Evolutionary conservation across 768 basidiomycete genomes (phyloP).

Genomic region (Lentinula sp.): DNA sequence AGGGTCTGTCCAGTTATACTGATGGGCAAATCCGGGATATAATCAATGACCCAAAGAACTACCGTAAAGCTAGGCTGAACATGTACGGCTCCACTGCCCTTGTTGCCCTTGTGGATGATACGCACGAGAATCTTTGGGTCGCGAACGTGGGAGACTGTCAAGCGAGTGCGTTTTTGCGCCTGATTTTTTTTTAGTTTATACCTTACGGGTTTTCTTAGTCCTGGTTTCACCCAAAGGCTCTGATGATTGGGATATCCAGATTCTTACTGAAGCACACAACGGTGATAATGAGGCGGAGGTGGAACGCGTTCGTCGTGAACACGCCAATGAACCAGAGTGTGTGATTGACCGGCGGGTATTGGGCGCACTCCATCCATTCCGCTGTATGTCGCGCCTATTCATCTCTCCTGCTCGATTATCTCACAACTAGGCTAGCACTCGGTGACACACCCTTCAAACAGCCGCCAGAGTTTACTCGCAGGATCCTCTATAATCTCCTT

Average conservation of each 20-base stretch:
- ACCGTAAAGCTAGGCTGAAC: constrained; percentile 60
- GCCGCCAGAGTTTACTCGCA: constrained; percentile 60
- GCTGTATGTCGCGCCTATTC: constrained; percentile 41
- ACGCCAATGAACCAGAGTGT: constrained; percentile 67
- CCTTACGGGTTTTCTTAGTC: constrained; percentile 25
- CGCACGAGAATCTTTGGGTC: constrained; percentile 66
- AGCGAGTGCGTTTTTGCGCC: constrained; percentile 44
- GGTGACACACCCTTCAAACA: constrained; percentile 73
- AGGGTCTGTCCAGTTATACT: constrained; percentile 42
- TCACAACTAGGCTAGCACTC: constrained; percentile 38
- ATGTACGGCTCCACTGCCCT: constrained; percentile 80
- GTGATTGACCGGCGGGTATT: constrained; percentile 62
- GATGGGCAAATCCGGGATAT: constrained; percentile 51
- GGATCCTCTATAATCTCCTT: constrained; percentile 60
- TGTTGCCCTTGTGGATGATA: constrained; percentile 66
- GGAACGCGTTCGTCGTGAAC: constrained; percentile 53
- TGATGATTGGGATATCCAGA: constrained; percentile 50
- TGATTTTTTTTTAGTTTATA: neutral
- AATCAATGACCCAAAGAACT: constrained; percentile 58
- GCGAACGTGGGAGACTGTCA: constrained; percentile 81
- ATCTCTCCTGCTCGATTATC: constrained; percentile 2
- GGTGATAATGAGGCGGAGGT: constrained; percentile 64
- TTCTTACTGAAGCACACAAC: constrained; percentile 64
- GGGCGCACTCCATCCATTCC: constrained; percentile 71
- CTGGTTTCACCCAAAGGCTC: constrained; percentile 42